Base-by-base conservation (phyloP, 2,329 filamentous ascomycete genomes). In the Pezicula carpinea region DNA sequence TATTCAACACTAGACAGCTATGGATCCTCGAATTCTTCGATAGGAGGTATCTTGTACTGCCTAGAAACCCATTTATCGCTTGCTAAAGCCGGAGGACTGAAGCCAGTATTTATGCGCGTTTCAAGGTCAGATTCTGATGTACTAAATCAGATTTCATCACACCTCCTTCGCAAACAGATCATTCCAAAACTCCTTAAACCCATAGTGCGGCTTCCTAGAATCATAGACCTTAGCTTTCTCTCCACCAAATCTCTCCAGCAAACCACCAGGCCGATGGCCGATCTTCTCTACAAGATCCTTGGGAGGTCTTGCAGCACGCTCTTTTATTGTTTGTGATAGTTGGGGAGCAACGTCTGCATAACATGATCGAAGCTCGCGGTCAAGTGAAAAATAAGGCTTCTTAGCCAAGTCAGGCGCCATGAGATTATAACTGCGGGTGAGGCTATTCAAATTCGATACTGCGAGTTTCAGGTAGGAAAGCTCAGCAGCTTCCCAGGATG, bases 341-440 rank as follows among this genome's bases (percentile, higher is more conserved):
- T 76, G 71, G 0, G 89, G 89, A 6, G 92, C 92, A 1, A 95
- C 84, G 50, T 96, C 91, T 1, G 89, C 86, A 61, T 83, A 97
- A 64, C 91, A 96, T 3, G 79, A 74, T 23, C 75, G 76, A 14
- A 97, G 74, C 67, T 99, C 93, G 41, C 92, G 81, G 38, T 90
- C 80, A 6, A 97, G 79, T 2, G 76, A 83, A 61, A 89, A 90
- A 66, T 97, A 97, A 0, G 92, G 89, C 66, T 96, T 96, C 68
- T 93, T 95, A 2, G 92, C 91, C 2, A 96, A 75, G 46, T 89
- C 85, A 0, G 93, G 93, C 0, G 93, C 92, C 82, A 95, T 92
- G 3, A 97, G 79, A 59, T 97, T 97, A 72, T 99, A 99, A 13
- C 87, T 87, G 21, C 93, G 80, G 6, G 89, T 85, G 41, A 95